phyloP scores from a whole-genome alignment of 2,329 filamentous ascomycete genomes.

The Xylaria sp. region DNA sequence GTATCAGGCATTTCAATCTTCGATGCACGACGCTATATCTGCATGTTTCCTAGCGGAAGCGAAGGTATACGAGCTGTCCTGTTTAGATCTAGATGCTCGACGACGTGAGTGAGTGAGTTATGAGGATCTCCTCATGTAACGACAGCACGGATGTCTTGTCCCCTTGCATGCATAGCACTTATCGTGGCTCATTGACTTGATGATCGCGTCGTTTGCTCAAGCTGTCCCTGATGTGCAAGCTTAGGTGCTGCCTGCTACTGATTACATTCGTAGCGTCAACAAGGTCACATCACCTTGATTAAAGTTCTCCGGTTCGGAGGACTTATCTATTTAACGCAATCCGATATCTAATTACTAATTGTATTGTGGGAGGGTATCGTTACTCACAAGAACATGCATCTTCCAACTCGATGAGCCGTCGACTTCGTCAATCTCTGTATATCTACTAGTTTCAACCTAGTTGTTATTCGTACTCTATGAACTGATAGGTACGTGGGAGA shows the following conservation, averaged over 20 bases:
- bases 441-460: not conserved
- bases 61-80: not conserved
- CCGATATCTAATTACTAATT: not conserved
- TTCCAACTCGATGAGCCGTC: not conserved
- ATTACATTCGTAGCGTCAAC: not conserved
- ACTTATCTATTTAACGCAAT: not conserved
- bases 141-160: too few relatives aligned
- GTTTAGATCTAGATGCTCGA: not conserved
- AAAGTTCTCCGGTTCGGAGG: not conserved
- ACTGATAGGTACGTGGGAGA: not conserved
- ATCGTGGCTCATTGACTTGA: too few relatives aligned
- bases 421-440: not conserved
- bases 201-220: too few relatives aligned
- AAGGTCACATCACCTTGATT: not conserved
- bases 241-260: too few relatives aligned
- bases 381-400: not conserved
- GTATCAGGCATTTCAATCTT: not conserved
- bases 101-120: not conserved
- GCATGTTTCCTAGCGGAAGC: not conserved
- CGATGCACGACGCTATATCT: not conserved
- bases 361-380: not conserved
- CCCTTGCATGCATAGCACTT: too few relatives aligned
- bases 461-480: not conserved
- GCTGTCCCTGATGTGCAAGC: too few relatives aligned
- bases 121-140: not conserved